These are phyloP conservation scores for Teunomyces lycoperdinae DNA, from an alignment of 805 yeast species.

Conservation along the genomic window DNA sequence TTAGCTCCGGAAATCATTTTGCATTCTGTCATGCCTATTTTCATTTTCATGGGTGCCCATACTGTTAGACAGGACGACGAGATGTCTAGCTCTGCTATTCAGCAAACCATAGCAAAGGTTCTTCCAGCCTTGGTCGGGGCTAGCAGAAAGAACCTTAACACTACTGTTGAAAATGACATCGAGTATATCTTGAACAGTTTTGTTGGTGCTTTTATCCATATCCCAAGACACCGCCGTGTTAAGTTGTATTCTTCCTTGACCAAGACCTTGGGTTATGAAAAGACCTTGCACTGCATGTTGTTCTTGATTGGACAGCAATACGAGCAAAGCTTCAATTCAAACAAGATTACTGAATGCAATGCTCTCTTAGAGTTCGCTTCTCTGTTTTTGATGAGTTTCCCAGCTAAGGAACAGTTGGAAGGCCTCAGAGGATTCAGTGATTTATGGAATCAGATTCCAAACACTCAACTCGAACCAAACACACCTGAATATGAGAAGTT, in stretches of 20 bases:
- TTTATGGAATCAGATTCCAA: constrained; percentile 51
- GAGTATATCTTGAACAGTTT: constrained; percentile 86
- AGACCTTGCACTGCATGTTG: constrained; percentile 68
- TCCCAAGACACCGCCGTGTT: constrained; percentile 94
- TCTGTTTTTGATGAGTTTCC: constrained; percentile 65
- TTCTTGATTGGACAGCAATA: constrained; percentile 82
- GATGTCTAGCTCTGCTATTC: constrained; percentile 87
- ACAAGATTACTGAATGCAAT: constrained; percentile 64
- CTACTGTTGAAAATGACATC: constrained; percentile 54
- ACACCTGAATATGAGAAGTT: constrained; percentile 36
- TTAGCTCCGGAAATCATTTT: constrained; percentile 87
- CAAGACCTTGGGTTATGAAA: constrained; percentile 64
- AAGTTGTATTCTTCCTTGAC: constrained; percentile 77
- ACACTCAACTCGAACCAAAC: constrained; percentile 36
- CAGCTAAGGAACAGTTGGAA: constrained; percentile 62
- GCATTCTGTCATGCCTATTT: constrained; percentile 98
- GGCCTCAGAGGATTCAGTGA: constrained; percentile 51
- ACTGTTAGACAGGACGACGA: constrained; percentile 96
- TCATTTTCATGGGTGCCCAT: constrained; percentile 98
- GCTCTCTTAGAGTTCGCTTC: constrained; percentile 69
- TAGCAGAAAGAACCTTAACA: constrained; percentile 31
- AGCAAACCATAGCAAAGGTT: constrained; percentile 84
- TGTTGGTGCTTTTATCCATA: constrained; percentile 91
- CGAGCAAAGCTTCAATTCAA: constrained; percentile 44
- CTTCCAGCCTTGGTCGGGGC: constrained; percentile 71